Evolutionary conservation across 345 rosid species (phyloP), one percentile per base, ranked within the genome.

Genomic region (Ailanthus altissimus): DNA sequence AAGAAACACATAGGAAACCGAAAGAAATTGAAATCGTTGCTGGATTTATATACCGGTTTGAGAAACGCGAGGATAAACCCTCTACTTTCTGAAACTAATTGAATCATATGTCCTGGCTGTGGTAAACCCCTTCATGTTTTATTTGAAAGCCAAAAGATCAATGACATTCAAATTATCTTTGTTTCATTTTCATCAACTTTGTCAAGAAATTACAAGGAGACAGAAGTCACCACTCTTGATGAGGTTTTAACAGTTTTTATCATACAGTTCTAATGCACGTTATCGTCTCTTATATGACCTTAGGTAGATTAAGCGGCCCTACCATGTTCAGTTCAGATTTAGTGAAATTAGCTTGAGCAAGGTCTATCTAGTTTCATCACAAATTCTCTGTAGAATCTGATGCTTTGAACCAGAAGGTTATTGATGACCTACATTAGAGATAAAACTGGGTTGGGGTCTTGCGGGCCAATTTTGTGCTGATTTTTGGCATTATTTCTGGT

Each of bases 81-180:
- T 43, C 70, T 23, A 42, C 50, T n/a, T 32, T n/a, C 70, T 42
- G 70, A 65, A 65, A 42, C 28, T 65, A 65, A 65, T n/a, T 4
- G 8, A 21, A 42, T 42, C 9, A n/a, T 42, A 43, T 43, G 51
- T 6, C 16, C 9, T 43, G 28, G 14, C 18, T 12, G 28, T n/a
- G 28, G 14, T 40, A 65, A 40, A 18, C 28, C 3, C 40, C 20
- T 42, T 42, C 13, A 1, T 64, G 49, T 65, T 43, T 21, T n/a
- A 20, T 3, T 32, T 43, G 25, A 21, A 65, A 65, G 47, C 32
- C 28, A 11, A 65, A 3, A 21, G 0, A 65, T 3, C 51, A 43
- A 32, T 43, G 11, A 43, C 51, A 66, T 68, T 28, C 73, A 18
- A 15, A 9, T 28, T 9, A 8, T 50, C 25, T 11, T 69, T 69